Percentiles rank a stretch among this genome's conserved stretches.
phyloP scores from a whole-genome alignment of 139 green algal genomes.

The Tetradesmus lagerheimii region DNA sequence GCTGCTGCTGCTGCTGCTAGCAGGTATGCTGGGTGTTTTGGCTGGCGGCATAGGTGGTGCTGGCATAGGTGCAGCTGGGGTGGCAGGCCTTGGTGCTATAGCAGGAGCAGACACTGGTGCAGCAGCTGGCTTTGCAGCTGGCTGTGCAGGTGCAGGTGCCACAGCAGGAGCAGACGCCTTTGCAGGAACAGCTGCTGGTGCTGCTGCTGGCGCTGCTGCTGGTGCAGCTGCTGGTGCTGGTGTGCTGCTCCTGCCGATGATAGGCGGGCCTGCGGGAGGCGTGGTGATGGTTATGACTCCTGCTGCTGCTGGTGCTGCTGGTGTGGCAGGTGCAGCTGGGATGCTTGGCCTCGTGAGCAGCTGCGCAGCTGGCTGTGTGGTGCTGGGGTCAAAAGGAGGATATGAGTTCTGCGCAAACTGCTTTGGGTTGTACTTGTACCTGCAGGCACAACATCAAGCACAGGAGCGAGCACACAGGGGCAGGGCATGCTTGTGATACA shows the following conservation, averaged over 20 bases:
- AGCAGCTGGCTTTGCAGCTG: background rate
- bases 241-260: background rate
- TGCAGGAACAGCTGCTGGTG: background rate
- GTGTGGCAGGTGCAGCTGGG: background rate
- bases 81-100: background rate
- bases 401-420: background rate
- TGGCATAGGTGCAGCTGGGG: background rate
- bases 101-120: background rate
- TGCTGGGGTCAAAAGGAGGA: background rate
- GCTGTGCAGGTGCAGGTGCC: background rate
- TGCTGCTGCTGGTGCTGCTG: background rate
- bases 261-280: background rate
- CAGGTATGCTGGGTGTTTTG: background rate
- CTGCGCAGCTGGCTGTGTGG: background rate
- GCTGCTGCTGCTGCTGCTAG: slow-evolving; percentile 38
- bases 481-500: no score
- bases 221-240: background rate
- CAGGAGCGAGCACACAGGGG: background rate
- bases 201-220: background rate
- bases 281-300: background rate
- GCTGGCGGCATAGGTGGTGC: background rate
- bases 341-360: background rate
- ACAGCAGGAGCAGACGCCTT: background rate
- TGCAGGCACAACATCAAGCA: background rate
- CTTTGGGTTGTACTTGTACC: background rate